Evolutionary conservation across 2,329 filamentous ascomycete genomes (phyloP).

Genomic region (Fusarium sarcochroum): DNA sequence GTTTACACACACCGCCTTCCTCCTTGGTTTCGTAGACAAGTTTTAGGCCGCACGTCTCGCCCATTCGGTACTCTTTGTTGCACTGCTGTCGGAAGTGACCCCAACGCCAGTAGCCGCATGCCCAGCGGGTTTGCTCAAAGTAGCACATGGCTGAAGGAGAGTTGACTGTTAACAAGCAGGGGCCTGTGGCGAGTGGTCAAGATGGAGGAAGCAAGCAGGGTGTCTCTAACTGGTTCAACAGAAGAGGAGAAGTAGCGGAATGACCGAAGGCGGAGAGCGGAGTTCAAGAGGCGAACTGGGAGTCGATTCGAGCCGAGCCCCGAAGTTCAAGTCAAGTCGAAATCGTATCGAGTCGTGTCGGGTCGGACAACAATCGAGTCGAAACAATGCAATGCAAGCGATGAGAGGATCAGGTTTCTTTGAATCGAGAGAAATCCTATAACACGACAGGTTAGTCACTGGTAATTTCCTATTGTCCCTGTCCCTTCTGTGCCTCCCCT

Average conservation of each 20-base stretch:
- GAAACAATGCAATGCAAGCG: constrained; percentile 10
- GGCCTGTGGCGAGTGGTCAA: constrained; percentile 23
- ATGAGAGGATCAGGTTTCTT: constrained; percentile 25
- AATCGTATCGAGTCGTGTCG: constrained; percentile 18
- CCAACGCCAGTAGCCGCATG: constrained; percentile 95
- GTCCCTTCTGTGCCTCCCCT: constrained; percentile 12
- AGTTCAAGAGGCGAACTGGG: constrained; percentile 35
- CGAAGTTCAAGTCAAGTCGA: constrained; percentile 23
- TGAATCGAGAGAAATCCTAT: constrained; percentile 18
- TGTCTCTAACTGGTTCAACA: constrained; percentile 28
- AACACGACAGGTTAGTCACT: constrained; percentile 33
- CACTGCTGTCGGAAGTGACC: constrained; percentile 93
- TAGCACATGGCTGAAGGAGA: constrained; percentile 81
- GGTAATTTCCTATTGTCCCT: constrained; percentile 8
- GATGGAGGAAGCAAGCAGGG: constrained; percentile 11
- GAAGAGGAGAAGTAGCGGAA: constrained; percentile 33
- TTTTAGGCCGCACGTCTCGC: constrained; percentile 96
- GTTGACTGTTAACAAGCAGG: constrained; percentile 37
- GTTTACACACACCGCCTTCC: constrained; percentile 78
- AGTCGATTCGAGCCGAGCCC: constrained; percentile 39
- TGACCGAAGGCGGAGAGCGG: constrained; percentile 34
- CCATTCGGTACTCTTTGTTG: constrained; percentile 93
- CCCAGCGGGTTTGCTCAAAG: constrained; percentile 90
- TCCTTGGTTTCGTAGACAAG: constrained; percentile 82
- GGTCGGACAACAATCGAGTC: constrained; percentile 12